phyloP scores from a whole-genome alignment of 306 rosid species.

The Cercis canadensis region DNA sequence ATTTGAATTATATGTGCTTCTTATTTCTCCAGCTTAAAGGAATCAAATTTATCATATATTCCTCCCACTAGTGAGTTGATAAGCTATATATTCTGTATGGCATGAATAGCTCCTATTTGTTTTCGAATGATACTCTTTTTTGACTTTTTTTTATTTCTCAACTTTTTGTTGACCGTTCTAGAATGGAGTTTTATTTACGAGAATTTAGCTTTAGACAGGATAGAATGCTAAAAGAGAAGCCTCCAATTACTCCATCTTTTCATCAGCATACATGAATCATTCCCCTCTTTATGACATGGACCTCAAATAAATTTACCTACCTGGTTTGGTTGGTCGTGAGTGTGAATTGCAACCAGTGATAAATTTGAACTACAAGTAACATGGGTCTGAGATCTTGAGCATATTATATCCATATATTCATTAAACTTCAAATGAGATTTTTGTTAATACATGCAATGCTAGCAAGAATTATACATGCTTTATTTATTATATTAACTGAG shows the following conservation, averaged over 20 bases:
- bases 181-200: conserved; percentile 4
- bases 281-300: conserved; percentile 25
- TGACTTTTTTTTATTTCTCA: neutral
- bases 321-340: conserved; percentile 21
- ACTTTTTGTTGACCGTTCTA: neutral
- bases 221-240: conserved; percentile 29
- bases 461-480: conserved; percentile 8
- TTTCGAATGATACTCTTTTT: neutral
- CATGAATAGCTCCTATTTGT: conserved; percentile 12
- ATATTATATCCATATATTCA: conserved; percentile 18
- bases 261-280: conserved; percentile 14
- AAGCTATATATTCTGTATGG: conserved; percentile 11
- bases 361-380: conserved; percentile 21
- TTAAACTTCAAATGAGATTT: conserved; percentile 23
- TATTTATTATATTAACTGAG: conserved; percentile 26
- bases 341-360: conserved; percentile 25
- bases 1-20: neutral
- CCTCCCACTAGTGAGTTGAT: conserved; percentile 9
- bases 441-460: neutral
- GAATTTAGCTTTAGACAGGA: conserved; percentile 28
- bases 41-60: conserved; percentile 33
- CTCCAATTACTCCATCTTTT: neutral
- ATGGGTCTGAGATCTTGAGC: conserved; percentile 8
- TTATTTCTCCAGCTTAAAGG: neutral
- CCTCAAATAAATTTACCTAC: neutral